Evolutionary conservation across 1,284 basidiomycete species (phyloP).

Genomic region (Tetrapyrgos nigripes): DNA sequence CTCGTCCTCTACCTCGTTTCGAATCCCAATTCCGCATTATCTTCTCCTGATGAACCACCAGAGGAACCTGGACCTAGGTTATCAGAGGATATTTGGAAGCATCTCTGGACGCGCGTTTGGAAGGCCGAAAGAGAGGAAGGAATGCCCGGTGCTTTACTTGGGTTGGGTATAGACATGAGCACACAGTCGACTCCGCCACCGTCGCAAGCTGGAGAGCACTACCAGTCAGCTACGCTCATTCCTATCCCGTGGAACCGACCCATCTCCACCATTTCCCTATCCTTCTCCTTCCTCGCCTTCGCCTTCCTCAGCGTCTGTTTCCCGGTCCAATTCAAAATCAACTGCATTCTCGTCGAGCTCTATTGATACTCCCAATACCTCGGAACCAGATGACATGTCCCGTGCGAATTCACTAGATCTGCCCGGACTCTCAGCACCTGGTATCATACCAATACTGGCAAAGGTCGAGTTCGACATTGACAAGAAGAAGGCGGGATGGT

Average conservation of each 20-base stretch:
- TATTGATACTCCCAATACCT: conserved; percentile 56
- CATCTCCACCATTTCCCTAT: conserved; percentile 28
- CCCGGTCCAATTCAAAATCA: conserved; percentile 2
- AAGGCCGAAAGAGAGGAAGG: conserved; percentile 69
- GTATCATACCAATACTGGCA: conserved; percentile 80
- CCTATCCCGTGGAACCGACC: conserved; percentile 42
- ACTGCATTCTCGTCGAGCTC: conserved; percentile 4
- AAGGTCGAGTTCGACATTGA: conserved; percentile 92
- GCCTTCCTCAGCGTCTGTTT: not conserved
- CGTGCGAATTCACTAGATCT: conserved; percentile 59
- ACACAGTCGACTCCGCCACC: conserved; percentile 52
- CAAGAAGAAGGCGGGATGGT: conserved; percentile 77
- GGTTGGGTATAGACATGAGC: conserved; percentile 47
- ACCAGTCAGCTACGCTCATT: conserved; percentile 44
- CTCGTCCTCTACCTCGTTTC: conserved; percentile 78
- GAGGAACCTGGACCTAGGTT: conserved; percentile 77
- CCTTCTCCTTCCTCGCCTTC: conserved; percentile 61
- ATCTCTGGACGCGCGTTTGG: conserved; percentile 77
- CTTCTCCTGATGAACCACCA: conserved; percentile 32
- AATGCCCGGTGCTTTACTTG: conserved; percentile 33
- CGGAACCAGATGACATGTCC: conserved; percentile 54
- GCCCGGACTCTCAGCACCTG: conserved; percentile 66
- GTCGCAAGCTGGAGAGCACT: conserved; percentile 38
- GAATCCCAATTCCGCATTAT: conserved; percentile 16
- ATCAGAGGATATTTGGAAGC: conserved; percentile 84